Evolutionary conservation across 2,329 filamentous ascomycete species (phyloP), one percentile per base, ranked within the genome.

Genomic region (Colletotrichum abscissum): DNA sequence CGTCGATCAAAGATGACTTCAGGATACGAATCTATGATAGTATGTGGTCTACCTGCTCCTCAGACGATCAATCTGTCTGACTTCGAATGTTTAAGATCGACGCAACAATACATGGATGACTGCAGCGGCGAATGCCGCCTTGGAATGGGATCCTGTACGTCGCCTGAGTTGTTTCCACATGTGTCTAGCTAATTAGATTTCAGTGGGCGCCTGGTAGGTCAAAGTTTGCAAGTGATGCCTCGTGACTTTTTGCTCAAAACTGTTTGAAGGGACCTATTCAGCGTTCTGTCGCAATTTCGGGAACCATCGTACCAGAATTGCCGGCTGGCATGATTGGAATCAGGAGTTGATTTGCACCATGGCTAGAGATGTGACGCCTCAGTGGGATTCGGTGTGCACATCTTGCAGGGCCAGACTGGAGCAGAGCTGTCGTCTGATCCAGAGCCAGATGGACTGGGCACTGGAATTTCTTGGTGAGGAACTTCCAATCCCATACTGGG

Each of bases 271-370:
- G 5, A 76, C 80, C 0, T 87, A 86, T 63, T 69, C 80, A 22
- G 84, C 86, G 0, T 88, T 86, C 69, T 86, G 84, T 63, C 77
- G 81, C 16, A 78, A 86, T 0, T 84, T 79, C 63, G 86, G 86
- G 0, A 74, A 78, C 8, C 73, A 87, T 63, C 65, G 0, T 3
- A 86, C 84, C 0, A 49, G 56, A 0, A 75, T 70, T 3, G 33
- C 11, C 33, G 81, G 80, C 0, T 54, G 42, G 1, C 81, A 74
- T n/a, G 82, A 83, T 68, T 88, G 86, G 86, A 88, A 88, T 63
- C 77, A 82, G 62, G 84, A 87, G 76, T 82, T 82, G 0, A 85
- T 86, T 3, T 35, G 67, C 1, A 49, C 49, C 1, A 85, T 87
- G 84, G 78, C 75, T 0, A 16, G 38, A 1, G 81, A 84, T 38